Evolutionary conservation across 805 yeast genomes (phyloP).

Genomic region (Myxozyma nipponensis): DNA sequence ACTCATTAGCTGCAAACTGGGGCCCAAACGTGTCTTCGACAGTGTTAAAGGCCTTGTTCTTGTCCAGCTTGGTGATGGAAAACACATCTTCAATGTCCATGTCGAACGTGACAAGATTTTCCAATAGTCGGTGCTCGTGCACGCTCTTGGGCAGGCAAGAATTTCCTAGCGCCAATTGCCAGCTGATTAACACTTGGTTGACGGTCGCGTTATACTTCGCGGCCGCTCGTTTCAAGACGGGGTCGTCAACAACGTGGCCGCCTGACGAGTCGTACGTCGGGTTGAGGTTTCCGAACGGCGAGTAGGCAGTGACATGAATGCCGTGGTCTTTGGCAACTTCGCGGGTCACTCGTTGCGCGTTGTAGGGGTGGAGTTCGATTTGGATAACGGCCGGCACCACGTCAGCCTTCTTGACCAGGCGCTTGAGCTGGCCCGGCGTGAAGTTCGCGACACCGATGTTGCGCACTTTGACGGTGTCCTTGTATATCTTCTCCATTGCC

Average conservation of each 20-base stretch:
- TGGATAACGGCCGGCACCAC: constrained; percentile 67
- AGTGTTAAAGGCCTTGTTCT: not conserved
- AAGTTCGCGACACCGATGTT: constrained; percentile 78
- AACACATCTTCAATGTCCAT: constrained; percentile 4
- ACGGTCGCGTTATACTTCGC: constrained; percentile 49
- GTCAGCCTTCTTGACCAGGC: constrained; percentile 47
- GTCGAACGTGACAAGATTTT: constrained; percentile 20
- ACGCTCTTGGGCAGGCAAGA: constrained; percentile 11
- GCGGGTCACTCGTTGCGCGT: constrained; percentile 63
- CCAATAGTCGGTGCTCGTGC: not conserved
- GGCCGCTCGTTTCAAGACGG: constrained; percentile 52
- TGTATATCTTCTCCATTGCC: constrained; percentile 55
- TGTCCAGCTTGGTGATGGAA: constrained; percentile 1
- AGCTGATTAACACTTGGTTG: constrained; percentile 42
- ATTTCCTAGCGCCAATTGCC: constrained; percentile 1
- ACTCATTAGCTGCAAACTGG: not conserved
- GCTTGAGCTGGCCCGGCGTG: constrained; percentile 50
- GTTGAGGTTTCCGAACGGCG: constrained; percentile 61
- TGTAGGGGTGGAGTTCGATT: constrained; percentile 69
- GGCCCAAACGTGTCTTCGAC: constrained; percentile 1
- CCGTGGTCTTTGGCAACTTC: constrained; percentile 51
- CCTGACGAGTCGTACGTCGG: constrained; percentile 1
- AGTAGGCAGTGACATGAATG: constrained; percentile 67
- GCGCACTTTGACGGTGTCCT: constrained; percentile 45
- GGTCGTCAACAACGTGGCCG: constrained; percentile 44